Percentiles rank a stretch among this genome's conserved stretches.
Conservation (phyloP, 1,139 yeast species). For the Taphrina betulina region DNA sequence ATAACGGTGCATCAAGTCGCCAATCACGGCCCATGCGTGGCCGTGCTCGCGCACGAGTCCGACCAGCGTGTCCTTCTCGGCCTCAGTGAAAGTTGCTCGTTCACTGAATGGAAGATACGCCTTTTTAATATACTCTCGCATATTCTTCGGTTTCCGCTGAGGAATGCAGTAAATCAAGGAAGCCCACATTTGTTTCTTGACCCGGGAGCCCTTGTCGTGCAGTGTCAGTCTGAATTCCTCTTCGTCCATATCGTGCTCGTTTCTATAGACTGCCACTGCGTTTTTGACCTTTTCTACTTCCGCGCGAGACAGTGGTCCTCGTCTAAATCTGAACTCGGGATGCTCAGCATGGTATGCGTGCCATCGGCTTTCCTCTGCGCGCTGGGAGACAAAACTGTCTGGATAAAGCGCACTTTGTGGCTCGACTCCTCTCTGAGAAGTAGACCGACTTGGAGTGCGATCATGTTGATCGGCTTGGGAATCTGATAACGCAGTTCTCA, state of each 20-base stretch:
- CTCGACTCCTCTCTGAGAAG: not conserved
- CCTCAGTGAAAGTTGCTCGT: conserved; percentile 2
- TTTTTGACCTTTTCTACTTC: not conserved
- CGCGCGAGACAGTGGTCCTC: not conserved
- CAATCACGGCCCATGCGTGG: conserved; percentile 1
- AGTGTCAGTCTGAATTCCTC: not conserved
- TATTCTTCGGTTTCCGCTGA: conserved; percentile 4
- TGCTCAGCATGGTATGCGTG: not conserved
- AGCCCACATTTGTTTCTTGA: not conserved
- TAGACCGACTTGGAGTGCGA: not conserved
- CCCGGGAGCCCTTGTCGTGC: not conserved
- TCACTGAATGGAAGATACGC: not conserved
- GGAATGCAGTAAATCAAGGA: conserved; percentile 1
- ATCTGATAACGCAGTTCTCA: not conserved
- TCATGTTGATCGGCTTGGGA: not conserved
- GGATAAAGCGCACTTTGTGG: not conserved
- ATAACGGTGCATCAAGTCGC: conserved; percentile 1
- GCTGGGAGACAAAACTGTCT: not conserved
- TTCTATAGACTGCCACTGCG: not conserved
- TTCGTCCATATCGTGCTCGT: not conserved
- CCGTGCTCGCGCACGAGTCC: conserved; percentile 1
- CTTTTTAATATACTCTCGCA: conserved; percentile 9
- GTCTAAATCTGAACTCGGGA: not conserved
- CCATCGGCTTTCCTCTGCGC: not conserved
- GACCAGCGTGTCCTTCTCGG: not conserved